Conservation (phyloP, 2,329 filamentous ascomycete species). For the Penicillium digitatum region DNA sequence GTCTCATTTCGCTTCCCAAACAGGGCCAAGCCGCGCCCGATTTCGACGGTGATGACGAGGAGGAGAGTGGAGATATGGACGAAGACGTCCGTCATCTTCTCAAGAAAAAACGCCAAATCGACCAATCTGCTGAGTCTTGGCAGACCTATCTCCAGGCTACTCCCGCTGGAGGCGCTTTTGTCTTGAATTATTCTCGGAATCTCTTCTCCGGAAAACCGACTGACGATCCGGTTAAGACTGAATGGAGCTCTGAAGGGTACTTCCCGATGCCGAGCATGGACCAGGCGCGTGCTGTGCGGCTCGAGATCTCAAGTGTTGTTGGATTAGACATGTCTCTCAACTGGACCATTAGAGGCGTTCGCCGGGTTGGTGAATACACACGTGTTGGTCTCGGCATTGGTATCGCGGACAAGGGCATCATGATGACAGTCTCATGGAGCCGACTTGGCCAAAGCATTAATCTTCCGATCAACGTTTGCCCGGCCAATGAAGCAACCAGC, state of each 20-base stretch:
- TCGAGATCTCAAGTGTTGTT: slow-evolving; percentile 33
- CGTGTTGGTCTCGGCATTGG: slow-evolving; percentile 40
- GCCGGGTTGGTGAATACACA: slow-evolving; percentile 38
- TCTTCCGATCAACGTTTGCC: slow-evolving; percentile 39
- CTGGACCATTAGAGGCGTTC: slow-evolving; percentile 37
- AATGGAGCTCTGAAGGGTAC: slow-evolving; percentile 43
- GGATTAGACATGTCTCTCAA: slow-evolving; percentile 27
- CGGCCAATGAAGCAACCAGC: slow-evolving; percentile 31
- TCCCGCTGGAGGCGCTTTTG: slow-evolving; percentile 28
- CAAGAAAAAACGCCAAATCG: slow-evolving; percentile 18
- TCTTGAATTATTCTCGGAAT: slow-evolving; percentile 36
- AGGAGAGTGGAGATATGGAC: slow-evolving; percentile 19
- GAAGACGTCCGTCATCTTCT: slow-evolving; percentile 8
- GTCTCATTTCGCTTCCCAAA: slow-evolving; percentile 30
- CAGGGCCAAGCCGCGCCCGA: slow-evolving; percentile 11
- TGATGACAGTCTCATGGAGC: slow-evolving; percentile 40
- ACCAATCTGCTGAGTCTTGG: slow-evolving; percentile 34
- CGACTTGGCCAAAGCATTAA: slow-evolving; percentile 41
- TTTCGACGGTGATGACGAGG: slow-evolving; percentile 26
- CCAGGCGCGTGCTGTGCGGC: slow-evolving; percentile 32
- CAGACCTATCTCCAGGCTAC: slow-evolving; percentile 29
- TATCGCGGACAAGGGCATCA: slow-evolving; percentile 35
- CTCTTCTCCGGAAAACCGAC: slow-evolving; percentile 36
- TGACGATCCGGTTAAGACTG: slow-evolving; percentile 33
- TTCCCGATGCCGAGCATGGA: slow-evolving; percentile 29